Percentiles rank a stretch among this genome's conserved stretches.
Conservation (phyloP, 306 rosid species). For the Begonia peltatifolia region DNA sequence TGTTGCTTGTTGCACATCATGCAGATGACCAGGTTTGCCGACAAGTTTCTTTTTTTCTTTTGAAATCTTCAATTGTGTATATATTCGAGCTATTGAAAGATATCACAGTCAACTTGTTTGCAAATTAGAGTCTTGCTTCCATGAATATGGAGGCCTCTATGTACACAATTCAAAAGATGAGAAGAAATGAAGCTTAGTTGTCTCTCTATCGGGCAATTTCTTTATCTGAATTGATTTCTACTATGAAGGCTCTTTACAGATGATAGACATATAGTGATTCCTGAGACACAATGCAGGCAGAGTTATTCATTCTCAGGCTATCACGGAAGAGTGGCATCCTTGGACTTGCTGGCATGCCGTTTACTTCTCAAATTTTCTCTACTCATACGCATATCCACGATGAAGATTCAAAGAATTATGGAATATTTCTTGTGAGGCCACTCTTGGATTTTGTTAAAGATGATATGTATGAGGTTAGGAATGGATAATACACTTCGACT, state of each 20-base stretch:
- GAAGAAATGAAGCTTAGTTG: neutral
- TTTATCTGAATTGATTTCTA: slow-evolving; percentile 14
- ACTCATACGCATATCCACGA: slow-evolving; percentile 17
- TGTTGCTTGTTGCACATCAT: slow-evolving; percentile 78
- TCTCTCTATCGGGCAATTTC: slow-evolving; percentile 1
- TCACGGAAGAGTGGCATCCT: slow-evolving; percentile 85
- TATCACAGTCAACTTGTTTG: neutral
- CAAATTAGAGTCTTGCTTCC: neutral
- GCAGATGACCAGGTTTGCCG: slow-evolving; percentile 78
- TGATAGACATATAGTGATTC: slow-evolving; percentile 36
- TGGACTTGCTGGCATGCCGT: slow-evolving; percentile 98
- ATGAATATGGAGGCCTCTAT: neutral
- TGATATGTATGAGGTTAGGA: slow-evolving; percentile 72
- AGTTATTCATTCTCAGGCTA: slow-evolving; percentile 81
- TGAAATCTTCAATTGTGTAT: neutral
- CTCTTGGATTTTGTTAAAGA: slow-evolving; percentile 71
- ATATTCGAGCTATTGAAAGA: neutral
- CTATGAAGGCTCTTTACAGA: slow-evolving; percentile 20
- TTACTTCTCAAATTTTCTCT: slow-evolving; percentile 68
- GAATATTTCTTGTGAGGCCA: slow-evolving; percentile 76
- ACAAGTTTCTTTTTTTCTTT: slow-evolving; percentile 1
- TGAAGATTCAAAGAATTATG: slow-evolving; percentile 23
- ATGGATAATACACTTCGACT: neutral
- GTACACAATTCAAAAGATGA: slow-evolving; percentile 2
- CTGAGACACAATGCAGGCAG: slow-evolving; percentile 79